Base-by-base conservation (phyloP, 352 stramenopile genomes). In the Phytopythium aichiense region DNA sequence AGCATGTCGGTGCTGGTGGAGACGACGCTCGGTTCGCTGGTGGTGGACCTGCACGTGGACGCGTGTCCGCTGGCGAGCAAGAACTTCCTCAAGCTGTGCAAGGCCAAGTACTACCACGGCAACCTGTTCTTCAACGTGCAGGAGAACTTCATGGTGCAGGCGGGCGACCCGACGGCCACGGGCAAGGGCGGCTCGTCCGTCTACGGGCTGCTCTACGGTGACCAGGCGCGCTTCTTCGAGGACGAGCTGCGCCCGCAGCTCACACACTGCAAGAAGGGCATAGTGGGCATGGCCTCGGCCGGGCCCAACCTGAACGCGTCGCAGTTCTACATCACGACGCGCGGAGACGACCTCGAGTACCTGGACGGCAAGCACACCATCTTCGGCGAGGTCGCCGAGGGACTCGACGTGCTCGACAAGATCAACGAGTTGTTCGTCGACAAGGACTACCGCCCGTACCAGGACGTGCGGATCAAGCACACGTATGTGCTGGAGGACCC, bases 261-360 rank as follows among this genome's bases (percentile, higher is more conserved):
- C 12, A 83, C 78, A 52, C 77, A 86, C 65, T 70, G 85, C 64
- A 72, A 71, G 23, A 84, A 79, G 7, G 84, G 84, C 11, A 37
- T 92, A 11, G 31, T 98, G 28, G 88, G 82, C 15, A 96, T 98
- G 79, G 92, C 91, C 25, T 95, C 87, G 23, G 73, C 70, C n/a
- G 82, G 71, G 12, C 76, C 79, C 23, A 88, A 92, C 65, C 84
- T 81, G 46, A 93, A 91, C 67, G 80, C 67, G 64, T 96, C 64
- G 91, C 97, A 99, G 73, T 99, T 99, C 66, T 97, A 99, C 68
- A 97, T 99, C 69, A 99, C 97, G 25, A 91, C 98, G 46, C 76
- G 85, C 48, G 71, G 67, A 48, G 80, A 97, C 33, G 84, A 98
- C 66, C 84, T 98, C 53, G 76, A 91, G 30, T 95, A 98, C 76